phyloP scores from a whole-genome alignment of 139 green algal genomes.

The Chlorella sp. region DNA sequence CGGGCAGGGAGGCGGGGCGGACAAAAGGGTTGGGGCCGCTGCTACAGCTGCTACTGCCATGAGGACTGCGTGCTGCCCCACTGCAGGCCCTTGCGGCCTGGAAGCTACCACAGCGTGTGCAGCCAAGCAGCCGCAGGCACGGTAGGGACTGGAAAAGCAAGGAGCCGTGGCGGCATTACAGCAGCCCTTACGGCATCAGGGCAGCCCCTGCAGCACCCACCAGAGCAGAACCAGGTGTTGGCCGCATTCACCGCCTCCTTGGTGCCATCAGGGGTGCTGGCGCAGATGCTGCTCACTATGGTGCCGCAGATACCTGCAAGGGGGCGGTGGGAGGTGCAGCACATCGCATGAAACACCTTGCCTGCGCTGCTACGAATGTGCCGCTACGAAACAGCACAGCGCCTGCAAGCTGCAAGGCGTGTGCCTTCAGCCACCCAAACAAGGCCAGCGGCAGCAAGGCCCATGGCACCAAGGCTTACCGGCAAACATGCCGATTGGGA shows the following conservation, averaged over 20 bases:
- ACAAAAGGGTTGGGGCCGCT: neutral
- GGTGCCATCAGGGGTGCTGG: neutral
- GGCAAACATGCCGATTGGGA: slow-evolving; percentile 43
- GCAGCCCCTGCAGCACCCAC: neutral
- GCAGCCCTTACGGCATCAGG: no score
- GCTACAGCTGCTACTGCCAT: neutral
- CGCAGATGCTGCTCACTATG: slow-evolving; percentile 20
- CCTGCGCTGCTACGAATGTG: neutral
- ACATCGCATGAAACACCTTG: neutral
- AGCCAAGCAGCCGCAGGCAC: no score
- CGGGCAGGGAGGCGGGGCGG: neutral
- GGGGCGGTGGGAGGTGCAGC: neutral
- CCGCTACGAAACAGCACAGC: neutral
- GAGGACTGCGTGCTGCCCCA: no score
- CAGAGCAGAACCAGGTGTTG: slow-evolving; percentile 62
- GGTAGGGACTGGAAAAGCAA: neutral
- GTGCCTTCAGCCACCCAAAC: no score
- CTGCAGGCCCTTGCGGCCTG: no score
- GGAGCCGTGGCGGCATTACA: neutral
- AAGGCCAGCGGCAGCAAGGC: no score
- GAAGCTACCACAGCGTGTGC: neutral
- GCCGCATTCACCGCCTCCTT: neutral
- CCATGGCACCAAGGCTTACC: neutral
- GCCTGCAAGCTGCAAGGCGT: no score
- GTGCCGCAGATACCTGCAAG: slow-evolving; percentile 23